Base-by-base conservation (phyloP, 345 rosid species). In the Conringia planisiliqua region DNA sequence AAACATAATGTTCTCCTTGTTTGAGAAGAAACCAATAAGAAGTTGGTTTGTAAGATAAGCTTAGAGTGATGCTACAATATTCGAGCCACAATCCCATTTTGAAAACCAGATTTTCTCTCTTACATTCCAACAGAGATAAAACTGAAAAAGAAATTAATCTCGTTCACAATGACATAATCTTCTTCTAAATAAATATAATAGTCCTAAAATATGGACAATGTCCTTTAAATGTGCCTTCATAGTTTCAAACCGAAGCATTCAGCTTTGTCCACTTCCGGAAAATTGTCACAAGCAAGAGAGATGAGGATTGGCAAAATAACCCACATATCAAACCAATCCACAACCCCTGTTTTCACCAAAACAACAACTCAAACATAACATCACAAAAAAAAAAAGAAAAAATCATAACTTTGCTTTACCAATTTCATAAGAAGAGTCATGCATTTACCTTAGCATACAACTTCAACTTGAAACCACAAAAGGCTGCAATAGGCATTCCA, bases 291-390 rank as follows among this genome's bases (percentile, higher is more conserved):
- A 88, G 6, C 66, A 82, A 61, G 18, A 88, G 87, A 1, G 85
- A 63, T 62, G 50, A 11, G 5, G 87, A 54, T 79, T 89, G 92
- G 54, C 72, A 75, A 29, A 76, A 70, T 9, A 89, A 70, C 2
- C 92, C 89, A 9, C 96, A 87, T 26, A 88, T 89, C 56, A 89
- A 29, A 59, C 97, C 97, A 8, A 82, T 85, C 97, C 93, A 90
- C 52, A 90, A 79, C 29, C 92, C 97, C 96, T 88, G 81, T 18
- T 36, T 18, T 38, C 32, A 64, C 62, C 72, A 47, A 27, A 76
- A 33, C 0, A 69, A 61, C 30, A 32, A 44, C 54, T 44, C 10
- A 55, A 62, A 64, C 6, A 20, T 10, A 11, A 17, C 12, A 22
- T 1, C 35, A 3, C 35, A 7, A 27, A 68, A 10, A 61, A 3